Percentiles rank a stretch among this genome's conserved stretches.
phyloP scores from a whole-genome alignment of 129 eudicot species.

The Flaveria ramosissima region DNA sequence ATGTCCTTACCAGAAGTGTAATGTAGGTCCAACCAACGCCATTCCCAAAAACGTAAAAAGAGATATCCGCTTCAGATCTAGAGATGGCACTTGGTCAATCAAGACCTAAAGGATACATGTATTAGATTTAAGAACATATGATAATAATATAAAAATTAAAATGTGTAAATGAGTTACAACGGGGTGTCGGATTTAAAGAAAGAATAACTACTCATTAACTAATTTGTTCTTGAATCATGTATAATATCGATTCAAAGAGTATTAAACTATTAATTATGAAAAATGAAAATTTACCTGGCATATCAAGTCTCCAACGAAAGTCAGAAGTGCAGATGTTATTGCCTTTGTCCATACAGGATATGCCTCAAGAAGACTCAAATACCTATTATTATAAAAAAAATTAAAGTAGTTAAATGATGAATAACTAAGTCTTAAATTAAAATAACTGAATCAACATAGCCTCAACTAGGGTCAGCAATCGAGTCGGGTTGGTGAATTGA shows the following conservation, averaged over 20 bases:
- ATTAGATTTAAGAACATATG: neutral
- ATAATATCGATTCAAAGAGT: neutral
- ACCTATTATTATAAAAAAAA: conserved; percentile 51
- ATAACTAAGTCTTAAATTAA: neutral
- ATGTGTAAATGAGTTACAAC: neutral
- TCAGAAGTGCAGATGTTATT: conserved; percentile 78
- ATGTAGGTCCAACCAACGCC: conserved; percentile 84
- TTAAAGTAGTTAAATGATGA: conserved; percentile 6
- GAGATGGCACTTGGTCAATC: conserved; percentile 68
- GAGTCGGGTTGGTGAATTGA: neutral
- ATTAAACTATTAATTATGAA: neutral
- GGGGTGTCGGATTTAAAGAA: neutral
- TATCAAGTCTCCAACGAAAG: conserved; percentile 70
- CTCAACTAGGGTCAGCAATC: neutral
- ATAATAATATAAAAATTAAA: neutral
- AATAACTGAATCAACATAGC: conserved; percentile 4
- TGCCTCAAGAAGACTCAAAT: conserved; percentile 64
- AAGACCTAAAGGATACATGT: conserved; percentile 49
- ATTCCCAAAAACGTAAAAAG: conserved; percentile 75
- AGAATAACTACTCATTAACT: conserved; percentile 3
- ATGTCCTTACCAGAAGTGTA: conserved; percentile 79
- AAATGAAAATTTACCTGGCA: conserved; percentile 57
- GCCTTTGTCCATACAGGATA: conserved; percentile 82
- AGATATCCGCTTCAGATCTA: conserved; percentile 69
- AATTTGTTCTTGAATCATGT: conserved; percentile 14